Evolutionary conservation across 2,329 filamentous ascomycete species (phyloP).

Genomic region (Fusarium buharicum): DNA sequence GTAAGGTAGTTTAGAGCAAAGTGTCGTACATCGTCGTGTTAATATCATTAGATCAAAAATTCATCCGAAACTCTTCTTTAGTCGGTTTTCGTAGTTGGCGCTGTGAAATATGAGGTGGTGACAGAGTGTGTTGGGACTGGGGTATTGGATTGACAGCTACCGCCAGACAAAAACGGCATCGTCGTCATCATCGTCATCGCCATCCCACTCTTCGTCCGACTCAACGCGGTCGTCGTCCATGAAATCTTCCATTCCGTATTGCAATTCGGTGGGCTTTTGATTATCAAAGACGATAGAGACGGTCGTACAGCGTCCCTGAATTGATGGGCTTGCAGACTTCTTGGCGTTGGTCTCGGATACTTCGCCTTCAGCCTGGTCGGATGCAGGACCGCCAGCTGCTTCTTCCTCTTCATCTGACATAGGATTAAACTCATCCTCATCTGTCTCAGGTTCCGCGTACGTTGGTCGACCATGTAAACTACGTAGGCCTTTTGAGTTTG

Average conservation of each 20-base stretch:
- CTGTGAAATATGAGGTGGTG: not conserved
- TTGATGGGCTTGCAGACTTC: constrained; percentile 60
- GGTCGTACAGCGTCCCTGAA: constrained; percentile 76
- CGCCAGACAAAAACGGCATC: constrained; percentile 48
- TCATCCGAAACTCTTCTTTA: no score
- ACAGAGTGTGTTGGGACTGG: not conserved
- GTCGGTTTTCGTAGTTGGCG: no score
- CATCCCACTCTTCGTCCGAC: constrained; percentile 68
- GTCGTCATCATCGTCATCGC: constrained; percentile 63
- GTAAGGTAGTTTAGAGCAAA: not conserved
- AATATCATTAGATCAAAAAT: not conserved
- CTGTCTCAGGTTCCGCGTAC: constrained; percentile 60
- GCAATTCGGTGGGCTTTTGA: constrained; percentile 74
- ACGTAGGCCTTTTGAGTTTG: constrained; percentile 28
- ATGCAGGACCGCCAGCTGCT: constrained; percentile 1
- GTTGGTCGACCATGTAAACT: constrained; percentile 42
- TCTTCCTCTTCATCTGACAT: constrained; percentile 34
- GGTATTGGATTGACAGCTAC: constrained; percentile 3
- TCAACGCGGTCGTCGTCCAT: constrained; percentile 67
- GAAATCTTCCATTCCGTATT: constrained; percentile 78
- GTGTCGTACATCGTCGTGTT: not conserved
- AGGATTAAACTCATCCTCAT: constrained; percentile 55
- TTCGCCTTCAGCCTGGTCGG: constrained; percentile 13
- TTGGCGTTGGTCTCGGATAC: constrained; percentile 7
- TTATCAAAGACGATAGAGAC: constrained; percentile 82